These are phyloP conservation scores for Syncephalastrum monosporum DNA, from an alignment of 371 early-diverging fungal genomes.

Conservation along the genomic window DNA sequence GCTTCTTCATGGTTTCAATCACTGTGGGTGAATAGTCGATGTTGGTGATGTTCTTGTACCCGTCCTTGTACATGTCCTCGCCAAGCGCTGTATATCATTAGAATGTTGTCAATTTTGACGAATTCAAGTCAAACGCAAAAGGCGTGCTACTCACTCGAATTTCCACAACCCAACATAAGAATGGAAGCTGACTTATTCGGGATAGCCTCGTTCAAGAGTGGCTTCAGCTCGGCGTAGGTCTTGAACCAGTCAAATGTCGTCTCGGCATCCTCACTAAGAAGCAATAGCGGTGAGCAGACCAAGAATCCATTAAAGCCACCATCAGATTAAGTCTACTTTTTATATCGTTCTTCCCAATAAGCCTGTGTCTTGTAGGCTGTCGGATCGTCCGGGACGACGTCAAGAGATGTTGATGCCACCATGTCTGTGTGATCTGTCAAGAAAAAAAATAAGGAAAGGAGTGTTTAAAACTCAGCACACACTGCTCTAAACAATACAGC, in stretches of 20 bases:
- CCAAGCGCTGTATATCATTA: slow-evolving; percentile 52
- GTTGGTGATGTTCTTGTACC: slow-evolving; percentile 75
- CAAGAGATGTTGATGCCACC: slow-evolving; percentile 42
- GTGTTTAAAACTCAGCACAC: no score
- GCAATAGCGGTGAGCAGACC: neutral
- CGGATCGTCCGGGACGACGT: slow-evolving; percentile 63
- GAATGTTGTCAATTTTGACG: neutral
- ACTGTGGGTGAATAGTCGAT: slow-evolving; percentile 80
- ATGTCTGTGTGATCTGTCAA: slow-evolving; percentile 8
- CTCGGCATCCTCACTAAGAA: slow-evolving; percentile 48
- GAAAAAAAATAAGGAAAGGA: neutral
- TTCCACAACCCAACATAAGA: slow-evolving; percentile 80
- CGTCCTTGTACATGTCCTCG: slow-evolving; percentile 80
- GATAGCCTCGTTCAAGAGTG: slow-evolving; percentile 56
- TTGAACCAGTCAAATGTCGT: slow-evolving; percentile 87
- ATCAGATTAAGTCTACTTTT: slow-evolving; percentile 22
- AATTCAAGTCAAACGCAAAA: neutral
- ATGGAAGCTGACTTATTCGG: slow-evolving; percentile 58
- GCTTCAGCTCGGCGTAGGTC: slow-evolving; percentile 72
- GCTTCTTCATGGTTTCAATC: slow-evolving; percentile 73
- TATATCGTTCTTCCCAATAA: slow-evolving; percentile 63
- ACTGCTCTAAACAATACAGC: no score
- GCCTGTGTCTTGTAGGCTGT: slow-evolving; percentile 63
- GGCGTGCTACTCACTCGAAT: slow-evolving; percentile 53
- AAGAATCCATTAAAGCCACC: neutral